Percentiles rank a stretch among this genome's conserved stretches.
These are phyloP conservation scores for Russula sp. DNA, from an alignment of 768 basidiomycete genomes.

Conservation along the genomic window DNA sequence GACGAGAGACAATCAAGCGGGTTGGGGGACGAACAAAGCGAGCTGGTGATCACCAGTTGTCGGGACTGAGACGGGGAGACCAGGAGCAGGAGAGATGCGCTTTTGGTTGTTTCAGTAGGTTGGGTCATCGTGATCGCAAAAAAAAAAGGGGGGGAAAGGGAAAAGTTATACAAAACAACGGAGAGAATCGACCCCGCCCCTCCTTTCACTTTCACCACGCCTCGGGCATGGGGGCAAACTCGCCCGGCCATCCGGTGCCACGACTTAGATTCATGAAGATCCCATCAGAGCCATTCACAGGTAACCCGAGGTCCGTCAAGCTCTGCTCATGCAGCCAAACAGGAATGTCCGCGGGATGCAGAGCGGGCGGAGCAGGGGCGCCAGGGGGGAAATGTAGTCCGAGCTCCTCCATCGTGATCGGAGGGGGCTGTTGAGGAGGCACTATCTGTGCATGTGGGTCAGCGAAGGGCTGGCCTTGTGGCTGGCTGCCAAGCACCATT, in stretches of 20 bases:
- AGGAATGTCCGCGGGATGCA: constrained; percentile 80
- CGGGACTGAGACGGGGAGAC: no score
- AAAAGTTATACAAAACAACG: background rate
- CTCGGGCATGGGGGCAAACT: constrained; percentile 71
- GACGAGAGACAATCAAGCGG: background rate
- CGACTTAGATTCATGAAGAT: constrained; percentile 75
- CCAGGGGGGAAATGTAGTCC: constrained; percentile 65
- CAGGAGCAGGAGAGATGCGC: no score
- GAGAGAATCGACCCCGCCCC: no score
- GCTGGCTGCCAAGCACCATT: constrained; percentile 43
- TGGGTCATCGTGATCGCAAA: background rate
- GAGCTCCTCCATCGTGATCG: constrained; percentile 81
- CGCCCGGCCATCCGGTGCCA: constrained; percentile 67
- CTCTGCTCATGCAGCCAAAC: constrained; percentile 92
- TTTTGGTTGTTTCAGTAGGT: no score
- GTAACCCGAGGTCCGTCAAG: constrained; percentile 81
- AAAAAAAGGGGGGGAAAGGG: background rate
- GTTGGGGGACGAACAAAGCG: no score
- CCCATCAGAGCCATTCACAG: constrained; percentile 86
- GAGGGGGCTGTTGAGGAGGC: constrained; percentile 28
- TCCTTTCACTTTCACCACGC: constrained; percentile 52
- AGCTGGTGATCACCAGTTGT: no score
- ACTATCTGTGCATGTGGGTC: constrained; percentile 42
- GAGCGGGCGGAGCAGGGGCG: constrained; percentile 41
- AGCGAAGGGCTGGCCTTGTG: constrained; percentile 38